Conservation (phyloP, 305 asterid genomes). For the Andrographis paniculata region DNA sequence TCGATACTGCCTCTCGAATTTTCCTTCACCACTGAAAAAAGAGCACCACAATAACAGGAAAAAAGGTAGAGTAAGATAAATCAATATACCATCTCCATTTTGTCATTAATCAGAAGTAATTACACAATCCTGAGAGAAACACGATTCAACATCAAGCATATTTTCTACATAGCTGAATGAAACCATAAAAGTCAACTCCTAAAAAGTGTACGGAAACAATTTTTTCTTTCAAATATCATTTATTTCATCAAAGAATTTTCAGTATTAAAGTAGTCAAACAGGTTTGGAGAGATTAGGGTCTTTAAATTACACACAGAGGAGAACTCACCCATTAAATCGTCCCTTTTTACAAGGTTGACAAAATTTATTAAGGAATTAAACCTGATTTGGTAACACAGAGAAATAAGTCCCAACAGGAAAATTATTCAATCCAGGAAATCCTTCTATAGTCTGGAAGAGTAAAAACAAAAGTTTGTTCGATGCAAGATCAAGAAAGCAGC, state of each 20-base stretch:
- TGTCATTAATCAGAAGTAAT: no score
- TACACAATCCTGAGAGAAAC: no score
- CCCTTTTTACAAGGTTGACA: background rate
- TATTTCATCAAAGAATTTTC: no score
- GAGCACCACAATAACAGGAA: conserved; percentile 14
- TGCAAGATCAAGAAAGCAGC: background rate
- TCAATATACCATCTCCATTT: background rate
- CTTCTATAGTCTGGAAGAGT: background rate
- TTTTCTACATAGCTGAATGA: no score
- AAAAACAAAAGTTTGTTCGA: background rate
- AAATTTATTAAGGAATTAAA: background rate
- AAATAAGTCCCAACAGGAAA: background rate
- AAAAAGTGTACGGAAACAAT: no score
- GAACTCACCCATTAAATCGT: no score
- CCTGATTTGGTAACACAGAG: background rate
- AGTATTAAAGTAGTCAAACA: no score
- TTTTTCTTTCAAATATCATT: no score
- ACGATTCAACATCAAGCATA: no score
- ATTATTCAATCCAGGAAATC: background rate
- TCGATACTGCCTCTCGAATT: conserved; percentile 83
- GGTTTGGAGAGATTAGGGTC: no score
- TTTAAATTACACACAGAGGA: no score
- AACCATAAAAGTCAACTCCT: no score
- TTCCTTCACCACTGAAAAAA: conserved; percentile 82
- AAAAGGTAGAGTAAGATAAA: background rate